Percentiles rank a stretch among this genome's conserved stretches.
Conservation (phyloP, 768 basidiomycete genomes). For the Termitomyces sp. region DNA sequence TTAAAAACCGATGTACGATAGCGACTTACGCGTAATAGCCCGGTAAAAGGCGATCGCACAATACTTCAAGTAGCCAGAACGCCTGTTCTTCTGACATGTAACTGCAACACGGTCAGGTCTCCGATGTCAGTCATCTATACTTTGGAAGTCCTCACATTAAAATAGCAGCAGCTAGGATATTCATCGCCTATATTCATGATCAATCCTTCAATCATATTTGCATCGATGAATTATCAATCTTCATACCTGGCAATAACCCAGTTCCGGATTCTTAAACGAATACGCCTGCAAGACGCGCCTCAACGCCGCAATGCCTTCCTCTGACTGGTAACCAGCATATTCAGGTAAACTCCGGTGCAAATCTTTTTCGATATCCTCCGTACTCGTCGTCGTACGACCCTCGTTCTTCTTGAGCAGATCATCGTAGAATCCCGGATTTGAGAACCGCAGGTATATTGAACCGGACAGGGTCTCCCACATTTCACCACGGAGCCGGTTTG, state of each 20-base stretch:
- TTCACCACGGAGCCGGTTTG: conserved; percentile 90
- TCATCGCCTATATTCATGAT: conserved; percentile 69
- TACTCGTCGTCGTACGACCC: conserved; percentile 78
- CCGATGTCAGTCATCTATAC: not conserved
- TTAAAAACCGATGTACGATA: not conserved
- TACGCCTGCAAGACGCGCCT: conserved; percentile 92
- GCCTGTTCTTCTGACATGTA: conserved; percentile 99
- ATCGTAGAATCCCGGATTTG: conserved; percentile 79
- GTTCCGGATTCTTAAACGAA: conserved; percentile 89
- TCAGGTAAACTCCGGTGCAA: conserved; percentile 93
- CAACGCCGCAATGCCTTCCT: conserved; percentile 79
- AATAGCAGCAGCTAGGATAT: conserved; percentile 94
- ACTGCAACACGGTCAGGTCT: conserved; percentile 32
- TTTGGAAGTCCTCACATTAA: conserved; percentile 61
- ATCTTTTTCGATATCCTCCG: conserved; percentile 99
- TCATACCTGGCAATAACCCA: conserved; percentile 88
- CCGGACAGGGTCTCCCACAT: conserved; percentile 98
- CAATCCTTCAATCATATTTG: conserved; percentile 2
- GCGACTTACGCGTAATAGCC: conserved; percentile 87
- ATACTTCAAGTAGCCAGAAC: conserved; percentile 93
- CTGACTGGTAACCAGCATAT: conserved; percentile 91
- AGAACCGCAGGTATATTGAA: conserved; percentile 84
- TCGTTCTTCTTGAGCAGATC: conserved; percentile 68
- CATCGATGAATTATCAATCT: not conserved
- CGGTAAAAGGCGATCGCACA: conserved; percentile 91